A percentile compares a stretch with the other conserved stretches of the same genome.
These are phyloP conservation scores for Crassisporium funariophilum DNA, from an alignment of 768 basidiomycete genomes.

Conservation along the genomic window DNA sequence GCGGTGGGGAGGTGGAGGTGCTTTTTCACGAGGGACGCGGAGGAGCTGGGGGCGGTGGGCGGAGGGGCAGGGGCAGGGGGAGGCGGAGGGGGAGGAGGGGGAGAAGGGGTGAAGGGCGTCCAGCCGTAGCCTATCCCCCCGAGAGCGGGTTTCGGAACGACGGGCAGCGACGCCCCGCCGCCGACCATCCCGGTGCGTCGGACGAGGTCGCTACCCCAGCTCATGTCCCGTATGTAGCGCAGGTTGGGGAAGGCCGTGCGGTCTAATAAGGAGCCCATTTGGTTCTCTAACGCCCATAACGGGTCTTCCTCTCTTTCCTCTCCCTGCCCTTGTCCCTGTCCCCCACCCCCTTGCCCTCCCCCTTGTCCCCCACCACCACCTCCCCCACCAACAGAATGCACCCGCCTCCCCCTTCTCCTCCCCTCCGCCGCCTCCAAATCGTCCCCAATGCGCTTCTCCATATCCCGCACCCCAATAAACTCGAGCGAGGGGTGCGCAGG, in stretches of 20 bases:
- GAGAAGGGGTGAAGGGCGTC: neutral
- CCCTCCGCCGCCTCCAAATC: conserved; percentile 36
- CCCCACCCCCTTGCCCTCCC: neutral
- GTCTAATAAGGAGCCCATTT: conserved; percentile 60
- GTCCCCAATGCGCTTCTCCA: conserved; percentile 61
- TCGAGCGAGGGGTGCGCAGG: conserved; percentile 62
- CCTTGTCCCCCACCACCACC: neutral
- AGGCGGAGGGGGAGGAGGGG: neutral
- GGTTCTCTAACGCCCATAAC: conserved; percentile 67
- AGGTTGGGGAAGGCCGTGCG: conserved; percentile 63
- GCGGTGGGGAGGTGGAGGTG: no score
- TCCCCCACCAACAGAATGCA: neutral
- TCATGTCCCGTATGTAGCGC: conserved; percentile 65
- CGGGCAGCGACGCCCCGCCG: neutral
- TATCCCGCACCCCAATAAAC: conserved; percentile 73
- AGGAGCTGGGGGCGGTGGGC: no score
- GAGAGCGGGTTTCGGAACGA: no score
- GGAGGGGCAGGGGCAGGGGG: no score
- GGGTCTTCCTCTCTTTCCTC: conserved; percentile 40
- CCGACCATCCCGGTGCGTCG: conserved; percentile 35
- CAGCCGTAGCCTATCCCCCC: neutral
- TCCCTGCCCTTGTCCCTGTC: neutral
- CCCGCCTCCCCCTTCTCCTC: conserved; percentile 12
- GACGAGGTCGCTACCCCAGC: conserved; percentile 57
- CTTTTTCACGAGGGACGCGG: no score